Evolutionary conservation across 2,329 filamentous ascomycete species (phyloP), one percentile per base, ranked within the genome.

Genomic region (Fusarium metavorans): DNA sequence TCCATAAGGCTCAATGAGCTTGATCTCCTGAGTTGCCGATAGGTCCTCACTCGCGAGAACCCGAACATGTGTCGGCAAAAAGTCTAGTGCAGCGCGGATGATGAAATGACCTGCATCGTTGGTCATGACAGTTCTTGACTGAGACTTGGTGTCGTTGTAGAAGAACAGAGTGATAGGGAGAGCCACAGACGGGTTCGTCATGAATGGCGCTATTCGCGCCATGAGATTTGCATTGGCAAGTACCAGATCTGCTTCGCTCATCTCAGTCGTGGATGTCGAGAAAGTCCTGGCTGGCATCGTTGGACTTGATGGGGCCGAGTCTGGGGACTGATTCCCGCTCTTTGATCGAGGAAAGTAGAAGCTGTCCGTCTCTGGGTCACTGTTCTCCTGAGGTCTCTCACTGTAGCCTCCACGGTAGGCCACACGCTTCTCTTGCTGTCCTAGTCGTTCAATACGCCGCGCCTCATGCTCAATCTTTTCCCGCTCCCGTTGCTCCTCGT

Each of bases 81-180:
- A 99, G 32, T 97, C 93, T 37, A 99, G 86, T 1, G 94, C 90
- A 8, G 94, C 95, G 14, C 95, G 90, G 34, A 95, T 86, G 45
- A 87, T 89, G 78, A 99, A 99, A 82, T 99, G 97, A 0, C 97
- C 97, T 1, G 94, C 91, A 35, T 97, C 93, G 79, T 98, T 93
- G 0, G 97, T 99, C 72, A 90, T 89, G 5, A 98, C 91, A 1
- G 94, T 98, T 62, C 93, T 90, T 32, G 96, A 97, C 77, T 95
- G 92, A 1, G 96, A 98, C 60, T 92, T 88, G 4, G 88, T 84
- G 16, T 97, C 91, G 78, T 98, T 97, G 84, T 97, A 99, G 83
- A 99, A 98, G 86, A 98, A 98, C 1, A 98, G 87, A 0, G 95
- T 98, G 63, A 99, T 92, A 0, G 95, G 92, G 23, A 92, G 89